A percentile compares a stretch with the other conserved stretches of the same genome.
phyloP scores from a whole-genome alignment of 1,284 basidiomycete genomes.

The Rhodotorula sp. region DNA sequence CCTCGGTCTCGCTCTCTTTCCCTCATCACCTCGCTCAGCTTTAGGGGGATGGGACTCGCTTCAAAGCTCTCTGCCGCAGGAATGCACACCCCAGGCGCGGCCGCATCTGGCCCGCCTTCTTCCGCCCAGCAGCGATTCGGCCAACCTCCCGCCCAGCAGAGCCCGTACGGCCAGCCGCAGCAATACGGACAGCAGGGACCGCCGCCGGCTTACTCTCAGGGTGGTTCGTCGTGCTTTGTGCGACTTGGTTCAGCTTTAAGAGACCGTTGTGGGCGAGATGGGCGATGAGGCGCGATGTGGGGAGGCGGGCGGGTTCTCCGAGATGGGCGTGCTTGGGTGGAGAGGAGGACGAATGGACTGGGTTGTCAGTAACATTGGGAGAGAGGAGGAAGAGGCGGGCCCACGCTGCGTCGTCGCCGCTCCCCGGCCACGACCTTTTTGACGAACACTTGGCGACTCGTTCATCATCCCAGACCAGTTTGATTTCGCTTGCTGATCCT shows the following conservation, averaged over 20 bases:
- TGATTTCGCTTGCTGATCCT: neutral
- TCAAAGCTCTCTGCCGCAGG: neutral
- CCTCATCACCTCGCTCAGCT: neutral
- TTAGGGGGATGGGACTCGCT: neutral
- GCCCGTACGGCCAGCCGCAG: neutral
- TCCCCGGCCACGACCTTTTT: too few species aligned
- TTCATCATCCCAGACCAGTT: neutral
- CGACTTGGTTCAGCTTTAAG: too few species aligned
- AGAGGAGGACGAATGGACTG: too few species aligned
- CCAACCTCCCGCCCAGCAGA: neutral
- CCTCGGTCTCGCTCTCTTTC: neutral
- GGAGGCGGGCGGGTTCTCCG: too few species aligned
- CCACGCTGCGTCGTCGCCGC: too few species aligned
- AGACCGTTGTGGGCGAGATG: neutral
- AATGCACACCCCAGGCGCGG: neutral
- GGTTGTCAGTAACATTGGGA: too few species aligned
- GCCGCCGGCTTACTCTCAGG: neutral
- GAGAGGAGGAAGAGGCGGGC: too few species aligned
- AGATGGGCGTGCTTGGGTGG: too few species aligned
- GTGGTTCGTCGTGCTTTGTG: neutral
- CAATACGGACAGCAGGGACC: neutral
- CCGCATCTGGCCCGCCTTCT: neutral
- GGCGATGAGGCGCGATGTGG: neutral
- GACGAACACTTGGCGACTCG: too few species aligned
- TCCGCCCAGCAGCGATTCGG: neutral